Evolutionary conservation across 2,329 filamentous ascomycete genomes (phyloP), one percentile per base, ranked within the genome.

Genomic region (Fusarium austroafricanum): DNA sequence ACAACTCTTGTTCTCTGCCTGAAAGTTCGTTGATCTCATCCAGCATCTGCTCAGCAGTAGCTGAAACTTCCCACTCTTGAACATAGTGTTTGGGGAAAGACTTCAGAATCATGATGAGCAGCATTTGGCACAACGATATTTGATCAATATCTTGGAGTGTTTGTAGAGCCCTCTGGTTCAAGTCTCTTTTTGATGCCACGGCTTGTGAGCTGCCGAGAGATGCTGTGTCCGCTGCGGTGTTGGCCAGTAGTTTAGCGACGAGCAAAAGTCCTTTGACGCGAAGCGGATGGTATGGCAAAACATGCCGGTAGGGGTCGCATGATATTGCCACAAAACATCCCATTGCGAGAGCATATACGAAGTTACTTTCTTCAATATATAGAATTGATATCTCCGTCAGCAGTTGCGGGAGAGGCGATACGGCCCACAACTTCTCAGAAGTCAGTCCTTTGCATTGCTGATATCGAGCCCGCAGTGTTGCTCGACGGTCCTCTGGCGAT

Each of bases 201-300:
- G 71, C 68, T 43, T 77, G 73, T 47, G 68, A 67, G 35, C 61
- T 70, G 35, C 58, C 67, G 10, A 77, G 68, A 33, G 67, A 75
- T 20, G 74, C 75, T 5, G 78, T 79, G 14, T 78, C 75, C 9
- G 83, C 79, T 0, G 83, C 82, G 1, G 84, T 84, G 59, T 85
- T 81, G 61, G 82, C 80, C 8, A 89, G 75, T 3, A 87, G 76
- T 63, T 86, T 86, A 43, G 83, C 83, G 17, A 89, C 76, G 44
- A 83, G 79, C 52, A 87, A 78, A 12, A 88, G 72, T 12, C 82
- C 81, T 71, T 85, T 86, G 28, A 87, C 77, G 23, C 87, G 79
- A 26, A 80, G 78, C 0, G 81, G 80, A 45, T 83, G 80, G 68
- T 87, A 87, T 1, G 85, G 83, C 55, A 83, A 80, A 14, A 82